Conservation (phyloP, 495 filamentous ascomycete species). For the Penicillium crystallinum region DNA sequence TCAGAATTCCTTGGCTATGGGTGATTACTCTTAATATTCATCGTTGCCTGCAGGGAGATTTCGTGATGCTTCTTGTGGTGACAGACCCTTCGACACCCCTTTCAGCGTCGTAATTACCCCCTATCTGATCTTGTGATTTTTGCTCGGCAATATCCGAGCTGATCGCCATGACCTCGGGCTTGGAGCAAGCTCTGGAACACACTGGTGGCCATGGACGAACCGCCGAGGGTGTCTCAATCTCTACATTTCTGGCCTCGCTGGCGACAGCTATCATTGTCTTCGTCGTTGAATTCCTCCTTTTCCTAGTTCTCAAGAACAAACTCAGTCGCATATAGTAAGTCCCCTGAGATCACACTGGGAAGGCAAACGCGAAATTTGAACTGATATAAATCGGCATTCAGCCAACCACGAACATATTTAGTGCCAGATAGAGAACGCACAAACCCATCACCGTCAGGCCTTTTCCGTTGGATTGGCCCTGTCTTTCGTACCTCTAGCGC, state of each 20-base stretch:
- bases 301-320: conserved; percentile 71
- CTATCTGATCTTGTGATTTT: background rate
- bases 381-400: conserved; percentile 22
- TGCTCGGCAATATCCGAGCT: conserved; percentile 1
- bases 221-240: conserved; percentile 42
- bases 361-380: background rate
- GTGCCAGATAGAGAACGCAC: conserved; percentile 85
- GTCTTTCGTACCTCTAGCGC: conserved; percentile 74
- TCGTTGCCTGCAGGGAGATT: background rate
- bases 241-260: conserved; percentile 71
- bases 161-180: conserved; percentile 25
- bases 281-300: conserved; percentile 68
- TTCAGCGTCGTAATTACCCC: background rate
- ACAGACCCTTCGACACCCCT: background rate
- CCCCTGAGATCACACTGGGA: background rate
- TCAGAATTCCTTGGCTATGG: background rate
- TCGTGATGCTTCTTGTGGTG: background rate
- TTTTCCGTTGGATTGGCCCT: conserved; percentile 62
- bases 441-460: conserved; percentile 60
- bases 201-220: conserved; percentile 39
- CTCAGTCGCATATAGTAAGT: conserved; percentile 80
- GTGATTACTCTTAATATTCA: background rate
- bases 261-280: conserved; percentile 68
- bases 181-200: conserved; percentile 35
- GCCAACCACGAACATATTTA: conserved; percentile 83